Percentiles rank a stretch among this genome's conserved stretches.
Conservation (phyloP, 495 filamentous ascomycete species). For the Penicillium paradoxum region DNA sequence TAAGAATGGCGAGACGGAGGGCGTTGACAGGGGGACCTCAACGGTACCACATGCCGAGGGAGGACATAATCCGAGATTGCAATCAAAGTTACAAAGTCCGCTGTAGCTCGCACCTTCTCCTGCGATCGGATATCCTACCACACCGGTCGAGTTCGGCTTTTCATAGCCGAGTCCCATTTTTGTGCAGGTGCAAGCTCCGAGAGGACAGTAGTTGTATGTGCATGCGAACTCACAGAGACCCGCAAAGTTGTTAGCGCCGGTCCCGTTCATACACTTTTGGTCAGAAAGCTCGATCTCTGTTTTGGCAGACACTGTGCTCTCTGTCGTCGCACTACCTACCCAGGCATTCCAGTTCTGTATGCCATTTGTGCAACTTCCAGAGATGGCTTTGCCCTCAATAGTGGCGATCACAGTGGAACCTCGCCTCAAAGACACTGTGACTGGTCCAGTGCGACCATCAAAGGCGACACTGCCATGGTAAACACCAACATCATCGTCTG, state of each 20-base stretch:
- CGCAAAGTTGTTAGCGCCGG: conserved; percentile 50
- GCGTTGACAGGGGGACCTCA: too few species aligned
- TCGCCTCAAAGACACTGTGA: too few species aligned
- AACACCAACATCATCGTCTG: not conserved
- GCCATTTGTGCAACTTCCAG: too few species aligned
- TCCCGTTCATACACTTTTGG: not conserved
- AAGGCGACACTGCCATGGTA: not conserved
- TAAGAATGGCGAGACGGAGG: too few species aligned
- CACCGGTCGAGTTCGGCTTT: conserved; percentile 27
- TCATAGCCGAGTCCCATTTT: not conserved
- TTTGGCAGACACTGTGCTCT: not conserved
- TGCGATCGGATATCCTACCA: conserved; percentile 50
- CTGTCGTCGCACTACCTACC: not conserved
- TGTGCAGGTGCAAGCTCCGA: not conserved
- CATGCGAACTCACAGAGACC: conserved; percentile 4
- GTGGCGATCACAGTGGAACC: too few species aligned
- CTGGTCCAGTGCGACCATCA: not conserved
- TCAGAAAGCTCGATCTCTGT: not conserved
- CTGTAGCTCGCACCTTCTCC: conserved; percentile 5
- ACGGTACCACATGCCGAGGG: too few species aligned
- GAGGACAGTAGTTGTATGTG: not conserved
- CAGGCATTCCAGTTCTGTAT: not conserved
- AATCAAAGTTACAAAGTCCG: too few species aligned
- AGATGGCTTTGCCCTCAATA: too few species aligned
- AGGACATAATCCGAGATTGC: too few species aligned